These are phyloP conservation scores for Ambrosiella xylebori DNA, from an alignment of 2,329 filamentous ascomycete genomes.

Conservation along the genomic window DNA sequence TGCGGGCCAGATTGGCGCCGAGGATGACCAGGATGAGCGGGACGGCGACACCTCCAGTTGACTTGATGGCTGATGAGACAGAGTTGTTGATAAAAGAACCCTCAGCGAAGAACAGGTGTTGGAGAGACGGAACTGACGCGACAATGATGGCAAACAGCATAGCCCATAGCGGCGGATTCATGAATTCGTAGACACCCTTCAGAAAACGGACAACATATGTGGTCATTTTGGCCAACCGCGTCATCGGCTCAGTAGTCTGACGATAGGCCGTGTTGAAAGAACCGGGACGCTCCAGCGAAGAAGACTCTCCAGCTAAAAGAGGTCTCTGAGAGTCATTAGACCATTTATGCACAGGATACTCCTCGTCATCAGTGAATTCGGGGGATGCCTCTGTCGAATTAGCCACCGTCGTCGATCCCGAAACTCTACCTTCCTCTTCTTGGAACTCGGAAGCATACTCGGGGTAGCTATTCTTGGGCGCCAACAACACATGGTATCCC, in stretches of 20 bases:
- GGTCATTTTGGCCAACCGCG: neutral
- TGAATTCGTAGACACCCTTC: constrained; percentile 70
- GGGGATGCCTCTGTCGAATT: constrained; percentile 33
- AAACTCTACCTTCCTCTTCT: constrained; percentile 21
- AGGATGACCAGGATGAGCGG: constrained; percentile 90
- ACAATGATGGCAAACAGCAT: constrained; percentile 87
- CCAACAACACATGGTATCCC: constrained; percentile 91
- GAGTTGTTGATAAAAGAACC: constrained; percentile 87
- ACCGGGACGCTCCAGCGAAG: neutral
- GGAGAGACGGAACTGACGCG: constrained; percentile 68
- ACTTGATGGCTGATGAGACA: constrained; percentile 69
- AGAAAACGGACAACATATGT: constrained; percentile 26
- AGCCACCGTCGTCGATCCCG: constrained; percentile 35
- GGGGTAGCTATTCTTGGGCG: constrained; percentile 57
- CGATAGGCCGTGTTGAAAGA: neutral
- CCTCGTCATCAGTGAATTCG: constrained; percentile 32
- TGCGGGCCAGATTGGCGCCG: constrained; percentile 83
- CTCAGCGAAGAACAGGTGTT: constrained; percentile 71
- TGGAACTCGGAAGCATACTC: constrained; percentile 38
- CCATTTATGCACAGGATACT: constrained; percentile 13
- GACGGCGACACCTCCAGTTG: constrained; percentile 80
- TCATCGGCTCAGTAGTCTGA: neutral
- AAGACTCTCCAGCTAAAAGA: neutral
- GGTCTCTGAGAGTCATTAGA: constrained; percentile 10
- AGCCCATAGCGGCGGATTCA: constrained; percentile 96